phyloP scores from a whole-genome alignment of 257 asterid species.

The Knoxia roxburghii region DNA sequence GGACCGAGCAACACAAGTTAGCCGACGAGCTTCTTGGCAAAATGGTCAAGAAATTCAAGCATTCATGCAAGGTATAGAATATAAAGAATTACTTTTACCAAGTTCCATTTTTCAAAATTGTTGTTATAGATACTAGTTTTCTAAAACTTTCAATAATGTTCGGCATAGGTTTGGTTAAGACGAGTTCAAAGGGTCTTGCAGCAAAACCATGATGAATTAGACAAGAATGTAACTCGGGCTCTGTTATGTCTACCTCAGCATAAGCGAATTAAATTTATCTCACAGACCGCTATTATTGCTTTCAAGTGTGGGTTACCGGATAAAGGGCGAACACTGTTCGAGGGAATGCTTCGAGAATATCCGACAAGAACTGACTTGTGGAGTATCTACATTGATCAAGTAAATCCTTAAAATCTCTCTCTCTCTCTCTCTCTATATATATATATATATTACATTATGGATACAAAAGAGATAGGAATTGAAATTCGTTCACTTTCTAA shows the following conservation, averaged over 20 bases:
- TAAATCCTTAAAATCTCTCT: constrained; percentile 20
- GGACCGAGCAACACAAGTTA: constrained; percentile 63
- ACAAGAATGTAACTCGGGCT: constrained; percentile 63
- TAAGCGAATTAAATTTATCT: constrained; percentile 73
- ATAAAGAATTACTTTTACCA: too few species aligned
- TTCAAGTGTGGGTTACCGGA: constrained; percentile 86
- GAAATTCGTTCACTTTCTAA: not conserved
- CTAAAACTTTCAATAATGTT: not conserved
- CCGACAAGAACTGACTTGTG: constrained; percentile 93
- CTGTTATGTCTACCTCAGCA: constrained; percentile 63
- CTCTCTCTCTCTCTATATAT: not conserved
- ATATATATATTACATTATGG: too few species aligned
- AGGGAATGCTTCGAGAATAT: constrained; percentile 79
- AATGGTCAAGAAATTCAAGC: constrained; percentile 81
- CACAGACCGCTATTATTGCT: constrained; percentile 76
- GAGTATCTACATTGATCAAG: constrained; percentile 92
- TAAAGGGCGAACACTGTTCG: constrained; percentile 83
- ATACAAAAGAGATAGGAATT: not conserved
- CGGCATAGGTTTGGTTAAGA: constrained; percentile 76
- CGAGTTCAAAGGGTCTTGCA: constrained; percentile 49
- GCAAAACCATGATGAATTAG: constrained; percentile 52
- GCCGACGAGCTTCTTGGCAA: constrained; percentile 69
- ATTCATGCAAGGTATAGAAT: constrained; percentile 65
- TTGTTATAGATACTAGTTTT: not conserved
- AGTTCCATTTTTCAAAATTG: not conserved